A percentile compares a stretch with the other conserved stretches of the same genome.
phyloP scores from a whole-genome alignment of 257 asterid genomes.

The Sherardia arvensis region DNA sequence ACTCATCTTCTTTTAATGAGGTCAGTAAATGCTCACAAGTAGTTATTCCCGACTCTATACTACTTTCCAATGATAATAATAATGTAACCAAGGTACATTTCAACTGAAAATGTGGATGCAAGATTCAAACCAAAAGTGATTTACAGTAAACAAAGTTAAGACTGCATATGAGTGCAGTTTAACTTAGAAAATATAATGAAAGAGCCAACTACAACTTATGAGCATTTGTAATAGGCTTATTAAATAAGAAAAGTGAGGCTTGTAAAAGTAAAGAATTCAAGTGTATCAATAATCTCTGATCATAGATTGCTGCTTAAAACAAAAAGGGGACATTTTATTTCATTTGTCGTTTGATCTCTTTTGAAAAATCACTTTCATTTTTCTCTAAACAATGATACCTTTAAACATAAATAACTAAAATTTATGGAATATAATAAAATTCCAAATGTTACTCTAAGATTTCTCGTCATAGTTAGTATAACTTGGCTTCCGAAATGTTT shows the following conservation, averaged over 20 bases:
- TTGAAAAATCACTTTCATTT: too few relatives aligned
- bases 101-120: background rate
- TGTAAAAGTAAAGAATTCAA: too few relatives aligned
- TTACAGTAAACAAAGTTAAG: background rate
- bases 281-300: too few relatives aligned
- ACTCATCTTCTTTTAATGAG: background rate
- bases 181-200: background rate
- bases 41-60: background rate
- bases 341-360: too few relatives aligned
- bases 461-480: too few relatives aligned
- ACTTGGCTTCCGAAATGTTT: background rate
- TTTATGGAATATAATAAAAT: too few relatives aligned
- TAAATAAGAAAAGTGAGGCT: too few relatives aligned
- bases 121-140: background rate
- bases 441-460: too few relatives aligned
- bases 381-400: too few relatives aligned
- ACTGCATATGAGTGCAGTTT: background rate
- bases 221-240: background rate
- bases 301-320: too few relatives aligned
- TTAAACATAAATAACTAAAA: too few relatives aligned
- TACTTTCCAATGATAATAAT: background rate
- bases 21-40: background rate
- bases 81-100: background rate
- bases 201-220: background rate
- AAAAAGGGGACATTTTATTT: too few relatives aligned